These are phyloP conservation scores for Puccinia polysora DNA, from an alignment of 1,284 basidiomycete genomes.

Conservation along the genomic window DNA sequence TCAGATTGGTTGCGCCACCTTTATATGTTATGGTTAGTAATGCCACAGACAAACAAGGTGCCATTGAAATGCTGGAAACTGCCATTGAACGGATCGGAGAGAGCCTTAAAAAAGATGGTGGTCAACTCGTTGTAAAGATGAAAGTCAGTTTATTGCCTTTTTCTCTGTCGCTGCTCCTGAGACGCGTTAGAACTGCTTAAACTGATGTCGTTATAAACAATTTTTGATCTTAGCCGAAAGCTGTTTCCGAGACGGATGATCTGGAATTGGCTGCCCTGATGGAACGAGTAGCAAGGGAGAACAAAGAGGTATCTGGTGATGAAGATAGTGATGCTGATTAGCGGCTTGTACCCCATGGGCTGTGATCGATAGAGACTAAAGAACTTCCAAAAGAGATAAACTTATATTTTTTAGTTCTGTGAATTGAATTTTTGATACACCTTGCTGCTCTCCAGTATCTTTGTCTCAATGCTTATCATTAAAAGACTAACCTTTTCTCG, in stretches of 20 bases:
- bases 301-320: conserved; percentile 88
- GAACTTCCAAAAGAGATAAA: too few relatives aligned
- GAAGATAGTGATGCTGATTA: conserved; percentile 55
- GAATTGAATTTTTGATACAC: too few relatives aligned
- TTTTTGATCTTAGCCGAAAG: conserved; percentile 69
- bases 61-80: conserved; percentile 85
- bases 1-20: conserved; percentile 92
- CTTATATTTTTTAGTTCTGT: too few relatives aligned
- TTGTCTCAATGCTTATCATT: too few relatives aligned
- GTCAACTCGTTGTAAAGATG: conserved; percentile 90
- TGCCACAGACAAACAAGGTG: conserved; percentile 91
- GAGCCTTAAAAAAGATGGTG: conserved; percentile 77
- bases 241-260: conserved; percentile 93
- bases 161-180: background rate
- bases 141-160: conserved; percentile 61
- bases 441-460: too few relatives aligned
- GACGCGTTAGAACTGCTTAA: background rate
- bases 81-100: conserved; percentile 84
- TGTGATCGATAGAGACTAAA: too few relatives aligned
- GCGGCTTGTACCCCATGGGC: too few relatives aligned
- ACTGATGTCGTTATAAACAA: background rate
- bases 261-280: conserved; percentile 89
- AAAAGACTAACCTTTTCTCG: too few relatives aligned
- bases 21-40: conserved; percentile 93
- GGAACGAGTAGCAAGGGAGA: conserved; percentile 84